phyloP scores from a whole-genome alignment of 768 basidiomycete genomes.

The Holtermannia corniformis region DNA sequence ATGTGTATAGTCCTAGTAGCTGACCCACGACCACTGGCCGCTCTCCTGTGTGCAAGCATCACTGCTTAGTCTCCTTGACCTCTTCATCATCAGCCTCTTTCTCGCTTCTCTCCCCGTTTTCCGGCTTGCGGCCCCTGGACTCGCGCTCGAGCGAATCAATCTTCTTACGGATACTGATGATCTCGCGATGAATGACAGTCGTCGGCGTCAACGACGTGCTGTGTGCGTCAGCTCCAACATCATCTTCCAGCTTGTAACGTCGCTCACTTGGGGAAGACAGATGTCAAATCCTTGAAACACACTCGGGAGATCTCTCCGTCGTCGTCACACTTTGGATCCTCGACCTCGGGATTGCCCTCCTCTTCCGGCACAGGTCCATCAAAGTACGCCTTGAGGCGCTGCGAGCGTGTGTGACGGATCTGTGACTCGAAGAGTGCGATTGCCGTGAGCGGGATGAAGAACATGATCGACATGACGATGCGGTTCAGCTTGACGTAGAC shows the following conservation, averaged over 20 bases:
- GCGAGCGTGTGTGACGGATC: conserved; percentile 19
- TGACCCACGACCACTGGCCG: neutral
- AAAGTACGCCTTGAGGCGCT: conserved; percentile 20
- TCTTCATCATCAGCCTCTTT: conserved; percentile 6
- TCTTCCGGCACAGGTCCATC: conserved; percentile 29
- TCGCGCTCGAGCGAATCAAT: conserved; percentile 27
- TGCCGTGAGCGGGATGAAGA: conserved; percentile 63
- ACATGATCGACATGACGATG: conserved; percentile 64
- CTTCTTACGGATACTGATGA: conserved; percentile 23
- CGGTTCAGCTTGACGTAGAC: conserved; percentile 71
- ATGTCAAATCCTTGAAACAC: conserved; percentile 25
- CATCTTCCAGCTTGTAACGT: neutral
- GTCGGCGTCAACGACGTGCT: conserved; percentile 37
- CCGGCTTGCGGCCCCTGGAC: conserved; percentile 6
- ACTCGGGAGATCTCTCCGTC: conserved; percentile 51
- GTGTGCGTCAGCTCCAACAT: conserved; percentile 5
- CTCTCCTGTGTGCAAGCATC: no score
- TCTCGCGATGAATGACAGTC: conserved; percentile 29
- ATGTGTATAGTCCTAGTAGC: neutral
- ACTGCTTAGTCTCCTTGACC: neutral
- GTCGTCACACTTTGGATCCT: conserved; percentile 69
- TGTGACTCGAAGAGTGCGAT: conserved; percentile 71
- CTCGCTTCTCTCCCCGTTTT: neutral
- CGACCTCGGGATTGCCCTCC: conserved; percentile 42
- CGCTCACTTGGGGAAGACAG: conserved; percentile 38